Evolutionary conservation across 129 eudicot genomes (phyloP), one percentile per base, ranked within the genome.

Genomic region (Tagetes patula): DNA sequence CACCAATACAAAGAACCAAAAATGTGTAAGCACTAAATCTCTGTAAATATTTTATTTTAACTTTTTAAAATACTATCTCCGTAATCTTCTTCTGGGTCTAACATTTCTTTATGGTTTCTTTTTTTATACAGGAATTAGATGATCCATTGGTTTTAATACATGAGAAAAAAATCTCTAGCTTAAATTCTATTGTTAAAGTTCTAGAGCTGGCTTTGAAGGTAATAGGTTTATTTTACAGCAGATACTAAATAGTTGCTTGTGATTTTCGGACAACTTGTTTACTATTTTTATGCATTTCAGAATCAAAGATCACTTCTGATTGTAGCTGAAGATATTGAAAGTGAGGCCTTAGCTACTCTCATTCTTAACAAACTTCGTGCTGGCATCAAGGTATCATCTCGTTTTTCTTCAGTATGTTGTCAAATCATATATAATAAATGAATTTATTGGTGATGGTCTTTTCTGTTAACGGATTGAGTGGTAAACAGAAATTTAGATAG

Each of bases 301-400:
- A 83, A 71, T 74, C 93, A 85, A 83, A 85, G 84, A 73, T 82
- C 96, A 6, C 74, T 87, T 65, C 59, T 90, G 75, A 87, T 90
- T 50, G 96, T 90, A 39, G 81, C 96, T 39, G 96, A 87, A 85
- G 96, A 90, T 77, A 79, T 90, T 45, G 96, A 87, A 58, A 90
- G 88, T 53, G 93, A 90, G 58, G 93, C 91, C 56, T 67, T 87
- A 37, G 93, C 90, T 42, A 87, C 96, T 62, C 86, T 89, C 70
- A 79, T 87, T 65, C 83, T 89, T 8, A 89, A 89, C 80, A 89
- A 89, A 76, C 86, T 89, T 33, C 90, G 96, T 41, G 93, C 88
- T 70, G 96, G 92, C 59, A 79, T 89, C 38, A 86, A 86, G 91
- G 96, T 84, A 50, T 65, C 8, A 0, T 2, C 46, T 31, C 2